These are phyloP conservation scores for Fraxinus xanthoxyloides DNA, from an alignment of 305 asterid species.

Conservation along the genomic window DNA sequence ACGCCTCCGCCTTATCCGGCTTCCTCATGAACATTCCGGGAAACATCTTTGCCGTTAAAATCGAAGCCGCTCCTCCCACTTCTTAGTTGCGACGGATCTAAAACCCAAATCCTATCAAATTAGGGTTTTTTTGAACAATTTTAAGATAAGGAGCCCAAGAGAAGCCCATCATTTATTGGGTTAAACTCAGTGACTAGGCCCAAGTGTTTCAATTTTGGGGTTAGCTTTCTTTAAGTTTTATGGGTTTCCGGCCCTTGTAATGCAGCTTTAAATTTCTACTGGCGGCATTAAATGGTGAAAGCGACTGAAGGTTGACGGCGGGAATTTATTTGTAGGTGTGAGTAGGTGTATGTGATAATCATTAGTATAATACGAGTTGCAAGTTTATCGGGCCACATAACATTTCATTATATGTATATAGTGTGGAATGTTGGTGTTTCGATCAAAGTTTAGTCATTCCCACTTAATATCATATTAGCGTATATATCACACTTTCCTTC, in stretches of 20 bases:
- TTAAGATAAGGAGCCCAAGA: neutral
- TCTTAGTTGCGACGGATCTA: slow-evolving; percentile 5
- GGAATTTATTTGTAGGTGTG: neutral
- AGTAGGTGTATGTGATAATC: neutral
- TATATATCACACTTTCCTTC: neutral
- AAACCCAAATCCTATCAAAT: slow-evolving; percentile 30
- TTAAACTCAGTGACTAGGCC: neutral
- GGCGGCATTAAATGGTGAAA: neutral
- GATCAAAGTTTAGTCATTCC: neutral
- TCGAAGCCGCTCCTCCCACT: neutral
- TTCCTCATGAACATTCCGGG: slow-evolving; percentile 82
- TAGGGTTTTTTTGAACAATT: neutral
- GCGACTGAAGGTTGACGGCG: neutral
- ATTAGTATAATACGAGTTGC: neutral
- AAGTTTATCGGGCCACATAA: neutral
- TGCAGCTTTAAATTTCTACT: neutral
- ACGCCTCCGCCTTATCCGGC: slow-evolving; percentile 83
- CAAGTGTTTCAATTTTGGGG: neutral
- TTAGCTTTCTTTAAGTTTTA: neutral
- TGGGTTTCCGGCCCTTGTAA: neutral
- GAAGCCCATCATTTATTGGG: slow-evolving; percentile 4
- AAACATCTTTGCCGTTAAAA: slow-evolving; percentile 53
- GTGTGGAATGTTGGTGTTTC: neutral
- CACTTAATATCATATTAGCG: neutral
- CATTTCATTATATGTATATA: neutral